These are phyloP conservation scores for Dictyostelium brefeldianum DNA, from an alignment of 78 protist genomes.

Conservation along the genomic window DNA sequence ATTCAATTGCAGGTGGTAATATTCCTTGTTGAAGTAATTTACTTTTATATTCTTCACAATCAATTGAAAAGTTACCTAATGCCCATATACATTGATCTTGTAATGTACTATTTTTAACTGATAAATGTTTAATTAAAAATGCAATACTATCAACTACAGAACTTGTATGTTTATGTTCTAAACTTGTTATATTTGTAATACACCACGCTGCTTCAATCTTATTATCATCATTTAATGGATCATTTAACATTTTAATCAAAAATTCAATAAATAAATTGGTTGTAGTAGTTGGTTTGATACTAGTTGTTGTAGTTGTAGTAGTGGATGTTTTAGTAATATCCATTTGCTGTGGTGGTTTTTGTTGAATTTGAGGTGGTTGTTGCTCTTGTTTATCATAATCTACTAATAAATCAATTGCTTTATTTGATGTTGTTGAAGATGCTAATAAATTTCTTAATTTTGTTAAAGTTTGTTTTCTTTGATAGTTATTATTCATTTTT, in stretches of 20 bases:
- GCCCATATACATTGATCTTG: constrained; percentile 80
- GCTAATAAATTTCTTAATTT: not conserved
- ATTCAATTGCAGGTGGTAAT: not conserved
- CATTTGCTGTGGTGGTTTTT: too few species aligned
- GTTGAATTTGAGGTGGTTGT: too few species aligned
- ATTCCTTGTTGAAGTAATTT: constrained; percentile 37
- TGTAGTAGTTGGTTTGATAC: not conserved
- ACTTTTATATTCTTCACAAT: constrained; percentile 10
- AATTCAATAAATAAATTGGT: not conserved
- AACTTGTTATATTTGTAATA: constrained; percentile 54
- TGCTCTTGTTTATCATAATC: not conserved
- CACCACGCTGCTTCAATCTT: constrained; percentile 70
- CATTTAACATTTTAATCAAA: constrained; percentile 18
- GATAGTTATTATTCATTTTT: not conserved
- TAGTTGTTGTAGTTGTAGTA: not conserved
- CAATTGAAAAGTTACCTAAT: constrained; percentile 44
- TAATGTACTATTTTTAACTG: constrained; percentile 24
- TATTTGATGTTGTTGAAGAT: not conserved
- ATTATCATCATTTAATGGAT: constrained; percentile 2
- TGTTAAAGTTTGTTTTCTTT: not conserved
- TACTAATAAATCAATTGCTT: not conserved
- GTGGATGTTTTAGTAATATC: not conserved
- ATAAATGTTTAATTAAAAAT: constrained; percentile 23
- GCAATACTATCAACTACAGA: not conserved
- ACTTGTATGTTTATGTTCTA: not conserved